phyloP scores from a whole-genome alignment of 2,329 filamentous ascomycete species.

The Metarhizium guizhouense region DNA sequence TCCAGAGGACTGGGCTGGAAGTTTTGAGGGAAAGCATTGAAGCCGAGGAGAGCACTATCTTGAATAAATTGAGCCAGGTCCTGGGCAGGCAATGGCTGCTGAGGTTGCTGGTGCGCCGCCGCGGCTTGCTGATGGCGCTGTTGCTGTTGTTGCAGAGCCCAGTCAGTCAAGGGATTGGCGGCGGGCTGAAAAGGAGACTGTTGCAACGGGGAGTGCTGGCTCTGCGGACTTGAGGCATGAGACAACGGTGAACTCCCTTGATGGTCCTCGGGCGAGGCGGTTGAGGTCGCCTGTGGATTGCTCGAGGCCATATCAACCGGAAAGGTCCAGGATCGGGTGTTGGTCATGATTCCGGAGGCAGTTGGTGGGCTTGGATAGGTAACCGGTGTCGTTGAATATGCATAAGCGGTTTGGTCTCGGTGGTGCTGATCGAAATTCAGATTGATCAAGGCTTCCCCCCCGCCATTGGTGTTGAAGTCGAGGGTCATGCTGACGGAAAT shows the following conservation, averaged over 20 bases:
- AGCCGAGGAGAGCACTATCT: constrained; percentile 47
- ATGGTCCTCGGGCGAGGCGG: constrained; percentile 38
- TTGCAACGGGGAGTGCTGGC: constrained; percentile 39
- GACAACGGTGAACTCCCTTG: constrained; percentile 41
- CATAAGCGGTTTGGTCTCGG: constrained; percentile 41
- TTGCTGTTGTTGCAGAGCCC: constrained; percentile 50
- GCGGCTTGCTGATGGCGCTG: constrained; percentile 22
- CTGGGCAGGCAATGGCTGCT: constrained; percentile 29
- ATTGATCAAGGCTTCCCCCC: constrained; percentile 51
- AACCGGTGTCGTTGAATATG: constrained; percentile 13
- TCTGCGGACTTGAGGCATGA: constrained; percentile 41
- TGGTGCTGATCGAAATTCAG: constrained; percentile 51
- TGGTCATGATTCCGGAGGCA: constrained; percentile 25
- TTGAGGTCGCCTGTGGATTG: constrained; percentile 34
- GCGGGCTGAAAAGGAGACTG: constrained; percentile 46
- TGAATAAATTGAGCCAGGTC: constrained; percentile 47
- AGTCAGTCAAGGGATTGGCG: constrained; percentile 48
- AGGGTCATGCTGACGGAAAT: constrained; percentile 40
- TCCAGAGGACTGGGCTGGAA: constrained; percentile 50
- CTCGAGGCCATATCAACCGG: constrained; percentile 42
- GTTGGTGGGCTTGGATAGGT: constrained; percentile 23
- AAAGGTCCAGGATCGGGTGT: constrained; percentile 37
- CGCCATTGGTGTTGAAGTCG: constrained; percentile 48
- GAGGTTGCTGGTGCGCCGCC: constrained; percentile 30
- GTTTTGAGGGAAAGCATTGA: constrained; percentile 40